Conservation (phyloP, 805 yeast species). For the Lipomyces chichibuensis region DNA sequence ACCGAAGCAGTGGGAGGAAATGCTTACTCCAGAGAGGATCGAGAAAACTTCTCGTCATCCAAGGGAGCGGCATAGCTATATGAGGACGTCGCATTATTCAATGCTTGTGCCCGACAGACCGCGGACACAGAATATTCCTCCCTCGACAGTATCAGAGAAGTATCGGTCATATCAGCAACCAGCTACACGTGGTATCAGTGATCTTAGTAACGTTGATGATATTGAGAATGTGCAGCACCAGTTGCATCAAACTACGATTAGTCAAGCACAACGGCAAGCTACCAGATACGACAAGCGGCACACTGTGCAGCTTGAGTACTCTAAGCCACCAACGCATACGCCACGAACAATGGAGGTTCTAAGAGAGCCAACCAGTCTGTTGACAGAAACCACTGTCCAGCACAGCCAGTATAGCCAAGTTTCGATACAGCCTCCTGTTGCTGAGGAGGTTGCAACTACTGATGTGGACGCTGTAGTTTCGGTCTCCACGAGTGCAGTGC, state of each 20-base stretch:
- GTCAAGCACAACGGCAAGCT: constrained; percentile 3
- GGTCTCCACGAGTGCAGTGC: background rate
- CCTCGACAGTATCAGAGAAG: constrained; percentile 9
- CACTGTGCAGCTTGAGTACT: constrained; percentile 32
- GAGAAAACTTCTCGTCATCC: background rate
- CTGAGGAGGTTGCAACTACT: background rate
- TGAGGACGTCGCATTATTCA: constrained; percentile 9
- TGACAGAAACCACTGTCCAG: background rate
- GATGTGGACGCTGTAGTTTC: background rate
- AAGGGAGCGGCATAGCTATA: constrained; percentile 13
- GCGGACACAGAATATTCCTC: constrained; percentile 10
- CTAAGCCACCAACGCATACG: constrained; percentile 26
- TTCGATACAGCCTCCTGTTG: background rate
- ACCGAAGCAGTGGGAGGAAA: constrained; percentile 86
- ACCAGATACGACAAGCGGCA: constrained; percentile 28
- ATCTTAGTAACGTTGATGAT: constrained; percentile 22
- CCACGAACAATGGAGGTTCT: constrained; percentile 30
- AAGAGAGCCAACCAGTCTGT: constrained; percentile 12
- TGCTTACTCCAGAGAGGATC: constrained; percentile 27
- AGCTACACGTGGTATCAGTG: constrained; percentile 6
- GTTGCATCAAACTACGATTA: constrained; percentile 26
- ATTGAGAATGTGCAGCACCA: constrained; percentile 29
- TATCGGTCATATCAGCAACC: constrained; percentile 20
- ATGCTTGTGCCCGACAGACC: constrained; percentile 11
- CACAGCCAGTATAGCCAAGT: background rate